These are phyloP conservation scores for Lepidium sativum DNA, from an alignment of 345 rosid genomes.

Conservation along the genomic window DNA sequence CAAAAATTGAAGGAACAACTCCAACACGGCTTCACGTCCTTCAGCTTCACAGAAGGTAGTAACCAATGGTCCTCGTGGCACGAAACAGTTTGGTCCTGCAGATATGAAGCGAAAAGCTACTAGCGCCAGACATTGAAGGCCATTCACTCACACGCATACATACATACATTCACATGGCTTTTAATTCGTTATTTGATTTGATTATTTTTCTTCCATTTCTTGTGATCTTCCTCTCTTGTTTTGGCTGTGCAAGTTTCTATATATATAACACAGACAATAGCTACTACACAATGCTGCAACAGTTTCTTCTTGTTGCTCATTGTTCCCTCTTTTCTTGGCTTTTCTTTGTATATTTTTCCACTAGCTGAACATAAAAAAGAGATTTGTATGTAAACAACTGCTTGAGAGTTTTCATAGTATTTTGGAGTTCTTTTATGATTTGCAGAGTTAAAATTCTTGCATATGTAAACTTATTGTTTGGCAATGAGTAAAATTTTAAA, in stretches of 20 bases:
- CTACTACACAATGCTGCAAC: conserved; percentile 16
- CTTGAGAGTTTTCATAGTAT: not conserved
- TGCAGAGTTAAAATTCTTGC: not conserved
- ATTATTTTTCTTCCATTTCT: conserved; percentile 21
- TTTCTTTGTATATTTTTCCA: conserved; percentile 21
- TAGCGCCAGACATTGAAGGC: conserved; percentile 46
- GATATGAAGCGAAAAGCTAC: conserved; percentile 62
- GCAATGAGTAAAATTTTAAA: too few species aligned
- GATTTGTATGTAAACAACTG: conserved; percentile 13
- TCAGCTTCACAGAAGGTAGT: conserved; percentile 54
- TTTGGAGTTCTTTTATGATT: not conserved
- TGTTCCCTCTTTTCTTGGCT: not conserved
- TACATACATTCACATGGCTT: conserved; percentile 22
- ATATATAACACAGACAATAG: conserved; percentile 17
- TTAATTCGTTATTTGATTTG: conserved; percentile 11
- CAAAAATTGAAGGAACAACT: conserved; percentile 44
- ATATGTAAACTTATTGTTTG: too few species aligned
- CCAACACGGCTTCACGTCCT: conserved; percentile 42
- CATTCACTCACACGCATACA: conserved; percentile 18
- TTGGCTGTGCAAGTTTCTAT: conserved; percentile 16
- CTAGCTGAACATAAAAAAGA: conserved; percentile 19
- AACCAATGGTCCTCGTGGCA: conserved; percentile 38
- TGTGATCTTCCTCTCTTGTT: conserved; percentile 7
- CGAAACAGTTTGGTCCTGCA: conserved; percentile 43
- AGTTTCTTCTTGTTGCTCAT: conserved; percentile 14